Conservation (phyloP, 257 asterid genomes). For the Fraxinus pennsylvanica region DNA sequence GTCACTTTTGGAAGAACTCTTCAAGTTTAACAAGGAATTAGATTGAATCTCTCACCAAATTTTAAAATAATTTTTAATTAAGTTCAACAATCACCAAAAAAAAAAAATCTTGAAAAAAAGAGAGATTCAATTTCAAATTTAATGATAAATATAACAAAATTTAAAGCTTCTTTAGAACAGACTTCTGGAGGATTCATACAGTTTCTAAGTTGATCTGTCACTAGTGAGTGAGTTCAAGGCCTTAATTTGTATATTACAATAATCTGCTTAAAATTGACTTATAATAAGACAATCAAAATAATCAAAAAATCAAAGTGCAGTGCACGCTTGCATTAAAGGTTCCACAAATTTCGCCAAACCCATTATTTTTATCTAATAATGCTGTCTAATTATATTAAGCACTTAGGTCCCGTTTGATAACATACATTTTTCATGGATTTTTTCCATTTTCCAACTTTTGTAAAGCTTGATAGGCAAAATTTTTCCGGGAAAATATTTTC, state of each 20-base stretch:
- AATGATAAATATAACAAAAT: neutral
- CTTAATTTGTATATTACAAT: neutral
- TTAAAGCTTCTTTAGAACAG: neutral
- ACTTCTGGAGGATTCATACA: neutral
- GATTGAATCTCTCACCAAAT: neutral
- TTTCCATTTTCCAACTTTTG: too few species aligned
- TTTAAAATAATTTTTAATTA: neutral
- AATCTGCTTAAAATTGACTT: neutral
- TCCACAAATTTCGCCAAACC: neutral
- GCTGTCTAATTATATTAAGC: constrained; percentile 1
- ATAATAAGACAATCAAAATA: neutral
- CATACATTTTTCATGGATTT: too few species aligned
- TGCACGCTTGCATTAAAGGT: neutral
- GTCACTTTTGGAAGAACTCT: too few species aligned
- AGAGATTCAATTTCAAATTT: neutral
- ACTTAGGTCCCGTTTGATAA: neutral
- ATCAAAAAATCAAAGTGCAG: neutral
- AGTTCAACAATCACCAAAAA: neutral
- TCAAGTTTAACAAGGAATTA: neutral
- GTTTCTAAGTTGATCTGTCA: neutral
- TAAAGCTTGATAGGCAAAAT: too few species aligned
- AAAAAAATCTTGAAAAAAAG: too few species aligned
- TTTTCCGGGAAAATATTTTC: too few species aligned
- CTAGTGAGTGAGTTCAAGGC: neutral
- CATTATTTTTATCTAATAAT: neutral